Evolutionary conservation across 257 asterid genomes (phyloP).

Genomic region (Voacanga thouarsii): DNA sequence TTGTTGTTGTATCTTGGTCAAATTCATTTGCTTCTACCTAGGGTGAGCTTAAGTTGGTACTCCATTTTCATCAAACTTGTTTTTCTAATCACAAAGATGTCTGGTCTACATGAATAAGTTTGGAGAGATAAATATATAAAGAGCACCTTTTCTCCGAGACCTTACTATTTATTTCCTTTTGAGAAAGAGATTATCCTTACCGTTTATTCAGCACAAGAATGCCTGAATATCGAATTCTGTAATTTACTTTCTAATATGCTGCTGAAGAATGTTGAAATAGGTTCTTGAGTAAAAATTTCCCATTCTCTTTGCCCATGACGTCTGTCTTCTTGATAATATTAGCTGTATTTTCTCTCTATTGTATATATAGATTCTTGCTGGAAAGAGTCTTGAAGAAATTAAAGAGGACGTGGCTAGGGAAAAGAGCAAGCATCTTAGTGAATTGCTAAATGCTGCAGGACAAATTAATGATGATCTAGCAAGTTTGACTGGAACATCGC

Average conservation of each 20-base stretch:
- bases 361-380: conserved; percentile 53
- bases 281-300: not conserved
- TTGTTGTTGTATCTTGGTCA: not conserved
- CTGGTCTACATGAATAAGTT: too few relatives aligned
- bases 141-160: too few relatives aligned
- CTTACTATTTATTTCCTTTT: too few relatives aligned
- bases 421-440: conserved; percentile 38
- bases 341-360: conserved; percentile 9
- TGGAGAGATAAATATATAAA: too few relatives aligned
- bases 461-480: conserved; percentile 26
- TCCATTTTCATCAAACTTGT: not conserved
- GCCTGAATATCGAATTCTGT: not conserved
- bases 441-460: conserved; percentile 29
- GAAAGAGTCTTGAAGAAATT: conserved; percentile 67
- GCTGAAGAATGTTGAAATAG: not conserved
- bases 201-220: not conserved
- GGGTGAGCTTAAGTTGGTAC: not conserved
- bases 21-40: not conserved
- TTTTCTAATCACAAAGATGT: too few relatives aligned
- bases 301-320: not conserved
- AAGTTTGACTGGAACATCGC: conserved; percentile 24
- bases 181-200: too few relatives aligned
- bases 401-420: conserved; percentile 47
- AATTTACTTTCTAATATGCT: not conserved
- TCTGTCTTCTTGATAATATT: not conserved